Evolutionary conservation across 805 yeast genomes (phyloP), one percentile per base, ranked within the genome.

Genomic region (Wickerhamomyces bovis): DNA sequence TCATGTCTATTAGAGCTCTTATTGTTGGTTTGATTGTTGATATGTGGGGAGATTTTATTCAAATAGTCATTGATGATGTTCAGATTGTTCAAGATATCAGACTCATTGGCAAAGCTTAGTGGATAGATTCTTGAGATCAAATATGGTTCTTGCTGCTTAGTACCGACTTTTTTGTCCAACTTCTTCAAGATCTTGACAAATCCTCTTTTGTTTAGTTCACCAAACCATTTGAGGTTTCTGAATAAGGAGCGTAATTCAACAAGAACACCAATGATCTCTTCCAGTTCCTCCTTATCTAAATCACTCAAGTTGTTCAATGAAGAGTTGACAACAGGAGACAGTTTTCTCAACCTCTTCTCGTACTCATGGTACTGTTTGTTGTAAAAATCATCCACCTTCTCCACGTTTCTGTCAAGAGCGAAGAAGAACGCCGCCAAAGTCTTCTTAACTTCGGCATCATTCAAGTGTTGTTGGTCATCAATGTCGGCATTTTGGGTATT

Each of bases 201-300:
- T 0, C 96, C 98, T 50, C 95, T 80, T 60, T 85, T 87, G 70
- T 90, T 90, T 57, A 90, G 77, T 60, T 92, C 97, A 21, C 95
- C 95, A 63, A 78, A 90, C 96, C 97, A 92, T 63, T 87, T 89
- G 61, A 90, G 71, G 64, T 89, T 89, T 47, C 97, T 74, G 51
- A 85, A 78, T 49, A 80, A 80, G 16, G 84, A 74, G 41, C 96
- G 75, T 45, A 89, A 70, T 63, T 89, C 97, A 20, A 89, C 70
- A 35, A 90, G 67, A 18, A 89, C 82, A 20, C 78, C 80, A 26
- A 80, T 65, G 31, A 84, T 68, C 54, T 85, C 90, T 43, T 80
- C 83, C 2, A 72, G 46, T 25, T 75, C 71, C 47, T 83, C 89
- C 58, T 70, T 39, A 54, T 75, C 55, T 63, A 73, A 52, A 61